Percentiles rank a stretch among this genome's conserved stretches.
Evolutionary conservation across 1,284 basidiomycete species (phyloP).

Genomic region (Leccinum insolens): DNA sequence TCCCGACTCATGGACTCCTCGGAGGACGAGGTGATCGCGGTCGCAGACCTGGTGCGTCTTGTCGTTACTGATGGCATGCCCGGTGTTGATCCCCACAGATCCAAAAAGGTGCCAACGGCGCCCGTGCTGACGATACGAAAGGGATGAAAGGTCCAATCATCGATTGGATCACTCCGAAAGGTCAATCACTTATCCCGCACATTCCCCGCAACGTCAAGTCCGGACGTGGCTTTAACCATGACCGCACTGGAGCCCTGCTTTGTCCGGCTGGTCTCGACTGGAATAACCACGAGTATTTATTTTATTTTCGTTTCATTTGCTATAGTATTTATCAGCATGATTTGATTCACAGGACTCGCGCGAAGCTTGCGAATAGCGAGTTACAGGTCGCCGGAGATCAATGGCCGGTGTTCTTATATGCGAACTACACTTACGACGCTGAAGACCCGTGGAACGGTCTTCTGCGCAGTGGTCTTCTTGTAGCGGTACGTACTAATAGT

Average conservation of each 20-base stretch:
- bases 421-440: not conserved
- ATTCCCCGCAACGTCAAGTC: not conserved
- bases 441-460: not conserved
- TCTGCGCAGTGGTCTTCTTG: not conserved
- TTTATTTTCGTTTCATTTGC: not conserved
- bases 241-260: not conserved
- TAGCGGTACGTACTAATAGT: not conserved
- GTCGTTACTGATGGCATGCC: not conserved
- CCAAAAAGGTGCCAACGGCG: not conserved
- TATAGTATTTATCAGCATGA: not conserved
- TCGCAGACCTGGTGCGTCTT: not conserved
- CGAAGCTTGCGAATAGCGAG: not conserved
- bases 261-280: not conserved
- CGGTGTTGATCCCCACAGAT: not conserved
- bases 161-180: not conserved
- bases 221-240: not conserved
- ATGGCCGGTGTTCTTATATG: not conserved
- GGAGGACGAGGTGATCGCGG: too few species aligned
- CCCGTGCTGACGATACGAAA: not conserved
- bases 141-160: not conserved
- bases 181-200: not conserved
- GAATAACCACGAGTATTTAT: not conserved
- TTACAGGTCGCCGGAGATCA: not conserved
- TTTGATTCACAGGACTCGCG: not conserved
- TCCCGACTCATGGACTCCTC: too few species aligned